Evolutionary conservation across 805 yeast species (phyloP).

Genomic region (Tetrapisispora arboricola): DNA sequence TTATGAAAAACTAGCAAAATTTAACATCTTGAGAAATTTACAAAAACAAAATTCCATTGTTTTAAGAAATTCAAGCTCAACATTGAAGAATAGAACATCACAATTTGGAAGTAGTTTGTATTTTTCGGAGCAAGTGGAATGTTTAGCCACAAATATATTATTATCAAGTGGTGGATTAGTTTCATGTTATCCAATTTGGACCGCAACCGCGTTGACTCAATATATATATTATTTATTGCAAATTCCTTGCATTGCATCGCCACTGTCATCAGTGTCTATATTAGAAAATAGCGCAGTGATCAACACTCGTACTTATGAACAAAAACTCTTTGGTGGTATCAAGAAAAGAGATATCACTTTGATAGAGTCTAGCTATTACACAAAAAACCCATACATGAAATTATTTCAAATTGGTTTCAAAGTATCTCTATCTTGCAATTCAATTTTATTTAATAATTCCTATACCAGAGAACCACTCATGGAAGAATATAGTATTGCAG

Average conservation of each 20-base stretch:
- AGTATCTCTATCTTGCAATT: conserved; percentile 21
- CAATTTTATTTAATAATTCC: conserved; percentile 24
- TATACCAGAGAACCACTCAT: conserved; percentile 27
- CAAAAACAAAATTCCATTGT: conserved; percentile 14
- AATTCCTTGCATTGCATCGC: conserved; percentile 23
- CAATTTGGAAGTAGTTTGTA: conserved; percentile 17
- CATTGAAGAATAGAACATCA: conserved; percentile 17
- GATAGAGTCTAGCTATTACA: conserved; percentile 13
- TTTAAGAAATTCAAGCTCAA: conserved; percentile 17
- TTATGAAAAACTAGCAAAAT: conserved; percentile 15
- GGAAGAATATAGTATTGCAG: conserved; percentile 29
- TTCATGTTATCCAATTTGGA: conserved; percentile 24
- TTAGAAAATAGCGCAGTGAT: conserved; percentile 1
- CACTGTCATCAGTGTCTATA: conserved; percentile 23
- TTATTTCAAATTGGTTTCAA: conserved; percentile 23
- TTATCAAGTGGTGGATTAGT: conserved; percentile 25
- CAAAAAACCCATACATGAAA: conserved; percentile 24
- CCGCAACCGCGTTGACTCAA: conserved; percentile 11
- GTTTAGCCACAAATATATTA: conserved; percentile 21
- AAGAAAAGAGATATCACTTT: conserved; percentile 17
- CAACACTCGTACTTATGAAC: too few species aligned
- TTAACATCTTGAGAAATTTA: conserved; percentile 11
- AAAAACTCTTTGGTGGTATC: background rate
- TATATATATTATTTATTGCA: conserved; percentile 24
- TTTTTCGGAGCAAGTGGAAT: conserved; percentile 22